A percentile compares a stretch with the other conserved stretches of the same genome.
Conservation (phyloP, 129 eudicot genomes). For the Arctium lappa region DNA sequence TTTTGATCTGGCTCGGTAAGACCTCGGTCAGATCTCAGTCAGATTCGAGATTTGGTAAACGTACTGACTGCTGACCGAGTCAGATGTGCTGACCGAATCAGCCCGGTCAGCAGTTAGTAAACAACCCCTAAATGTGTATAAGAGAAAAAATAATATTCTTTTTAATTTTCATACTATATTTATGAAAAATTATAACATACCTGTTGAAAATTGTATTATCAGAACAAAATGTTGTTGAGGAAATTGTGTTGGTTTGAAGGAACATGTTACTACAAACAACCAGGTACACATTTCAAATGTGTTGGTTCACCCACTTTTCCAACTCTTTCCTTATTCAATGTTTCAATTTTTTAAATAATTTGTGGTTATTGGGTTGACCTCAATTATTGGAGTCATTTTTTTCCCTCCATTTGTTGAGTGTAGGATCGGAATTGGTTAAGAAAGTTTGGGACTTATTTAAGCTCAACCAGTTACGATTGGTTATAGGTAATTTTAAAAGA, state of each 20-base stretch:
- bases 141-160: too few relatives aligned
- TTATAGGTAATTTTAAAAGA: not conserved
- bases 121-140: too few relatives aligned
- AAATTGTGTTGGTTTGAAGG: conserved; percentile 5
- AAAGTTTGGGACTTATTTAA: not conserved
- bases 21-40: too few relatives aligned
- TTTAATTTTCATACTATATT: too few relatives aligned
- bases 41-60: too few relatives aligned
- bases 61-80: too few relatives aligned
- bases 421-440: not conserved
- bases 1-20: too few relatives aligned
- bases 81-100: too few relatives aligned
- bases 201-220: not conserved
- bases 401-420: not conserved
- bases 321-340: not conserved
- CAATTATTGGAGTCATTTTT: not conserved
- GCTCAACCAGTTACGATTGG: not conserved
- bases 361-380: not conserved
- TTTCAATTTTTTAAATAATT: not conserved
- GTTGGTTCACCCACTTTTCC: conserved; percentile 10
- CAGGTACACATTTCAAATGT: not conserved
- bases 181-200: too few relatives aligned
- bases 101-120: too few relatives aligned
- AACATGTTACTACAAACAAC: not conserved
- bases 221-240: not conserved